phyloP scores from a whole-genome alignment of 108 stramenopile species.

The Skeletonema tropicum region DNA sequence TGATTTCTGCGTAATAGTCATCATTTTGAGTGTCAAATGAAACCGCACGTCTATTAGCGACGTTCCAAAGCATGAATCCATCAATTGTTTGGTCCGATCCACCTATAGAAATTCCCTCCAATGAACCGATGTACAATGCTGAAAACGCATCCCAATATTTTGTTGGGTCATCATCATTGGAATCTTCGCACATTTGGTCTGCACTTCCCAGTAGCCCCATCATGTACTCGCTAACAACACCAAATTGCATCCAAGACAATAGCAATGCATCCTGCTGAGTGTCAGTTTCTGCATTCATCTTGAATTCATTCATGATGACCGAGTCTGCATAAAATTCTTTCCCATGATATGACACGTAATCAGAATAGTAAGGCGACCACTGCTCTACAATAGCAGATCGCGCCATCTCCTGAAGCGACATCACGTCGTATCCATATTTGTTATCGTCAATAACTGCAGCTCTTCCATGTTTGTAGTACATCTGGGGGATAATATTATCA shows the following conservation, averaged over 20 bases:
- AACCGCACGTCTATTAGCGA: constrained; percentile 70
- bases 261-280: constrained; percentile 59
- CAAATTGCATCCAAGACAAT: constrained; percentile 59
- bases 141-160: constrained; percentile 79
- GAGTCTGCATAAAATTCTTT: constrained; percentile 63
- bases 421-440: constrained; percentile 51
- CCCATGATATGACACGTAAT: constrained; percentile 58
- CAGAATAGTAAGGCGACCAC: constrained; percentile 67
- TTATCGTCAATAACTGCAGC: constrained; percentile 65
- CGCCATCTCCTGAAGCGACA: constrained; percentile 71
- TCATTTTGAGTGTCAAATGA: constrained; percentile 73
- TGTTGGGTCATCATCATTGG: constrained; percentile 37
- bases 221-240: constrained; percentile 70
- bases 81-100: constrained; percentile 71
- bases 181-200: constrained; percentile 50
- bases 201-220: constrained; percentile 63
- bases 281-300: constrained; percentile 50
- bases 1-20: constrained; percentile 55
- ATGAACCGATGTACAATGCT: constrained; percentile 77
- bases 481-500: constrained; percentile 53
- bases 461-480: constrained; percentile 74
- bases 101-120: constrained; percentile 68
- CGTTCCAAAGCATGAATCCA: constrained; percentile 75
- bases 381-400: constrained; percentile 34
- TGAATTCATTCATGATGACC: constrained; percentile 56